Evolutionary conservation across 495 filamentous ascomycete species (phyloP), one percentile per base, ranked within the genome.

Genomic region (Rhizodiscina lignyota): DNA sequence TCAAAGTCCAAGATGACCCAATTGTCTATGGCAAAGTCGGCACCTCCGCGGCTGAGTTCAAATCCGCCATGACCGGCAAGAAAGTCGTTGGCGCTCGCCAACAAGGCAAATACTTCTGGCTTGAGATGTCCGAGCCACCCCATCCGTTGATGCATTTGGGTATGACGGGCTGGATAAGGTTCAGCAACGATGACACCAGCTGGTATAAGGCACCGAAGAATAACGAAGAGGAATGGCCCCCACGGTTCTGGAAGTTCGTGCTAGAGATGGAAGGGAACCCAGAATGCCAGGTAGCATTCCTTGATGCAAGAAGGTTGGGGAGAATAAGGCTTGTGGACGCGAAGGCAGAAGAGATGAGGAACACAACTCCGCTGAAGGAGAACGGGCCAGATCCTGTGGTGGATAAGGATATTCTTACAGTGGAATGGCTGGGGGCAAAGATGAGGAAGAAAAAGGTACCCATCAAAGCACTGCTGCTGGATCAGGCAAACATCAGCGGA

Each of bases 71-170:
- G 51, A 66, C 66, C 5, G 84, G 83, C 2, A 87, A 83, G 54
- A 84, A 73, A 41, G 61, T 93, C 3, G 43, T 75, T 5, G 73
- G 72, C 37, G 77, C 81, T 2, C 74, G 74, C 0, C 81, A 78
- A 39, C 87, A 93, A 52, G 87, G 87, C 15, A 97, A 96, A 67
- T 94, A 94, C 49, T 93, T 96, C 52, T 97, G 89, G 63, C 65
- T 79, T 24, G 58, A 65, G 30, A 77, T 80, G 68, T 64, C 66
- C 18, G 70, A 68, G 4, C 68, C 83, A 16, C 89, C 89, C 0
- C 89, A 97, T 51, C 68, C 76, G 0, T 69, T 96, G 18, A 80
- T 94, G 74, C 87, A 97, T 55, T 77, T 92, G 40, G 86, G 85
- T 32, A 94, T 85, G 78, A 70, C 68, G 13, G 83, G 86, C 6